Base-by-base conservation (phyloP, 331 rosid species). In the Spiraea crenata region DNA sequence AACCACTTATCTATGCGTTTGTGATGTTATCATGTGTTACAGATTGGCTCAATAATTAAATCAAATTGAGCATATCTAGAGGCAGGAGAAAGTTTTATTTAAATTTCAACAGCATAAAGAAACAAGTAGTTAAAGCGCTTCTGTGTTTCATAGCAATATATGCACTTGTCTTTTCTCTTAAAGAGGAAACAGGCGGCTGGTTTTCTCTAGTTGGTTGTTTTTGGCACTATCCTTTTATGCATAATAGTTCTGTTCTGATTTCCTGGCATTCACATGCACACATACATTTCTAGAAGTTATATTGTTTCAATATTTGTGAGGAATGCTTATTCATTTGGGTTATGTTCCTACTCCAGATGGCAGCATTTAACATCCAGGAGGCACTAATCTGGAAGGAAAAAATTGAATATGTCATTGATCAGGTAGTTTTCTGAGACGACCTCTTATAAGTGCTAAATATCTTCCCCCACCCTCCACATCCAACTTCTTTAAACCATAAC, bases 341-440 rank as follows among this genome's bases (percentile, higher is more conserved):
- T 5, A 66, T 75, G 52, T 88, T 82, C 61, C 42, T 79, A 64
- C 66, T 69, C 67, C 85, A 95, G 99, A 91, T 95, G 99, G 99
- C 99, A 34, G 99, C 99, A 69, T 95, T 91, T 81, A 95, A 95
- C 82, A 95, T 95, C 81, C 99, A 91, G 82, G 99, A 95, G 87
- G 96, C 99, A 79, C 89, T 89, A 68, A 20, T 85, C 38, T 95
- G 99, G 99, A 95, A 85, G 82, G 98, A 91, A 75, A 95, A 91
- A 77, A 88, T 95, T 70, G 96, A 89, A 81, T 72, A 81, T 76
- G 99, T 89, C 52, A 95, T 95, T 84, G 99, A 95, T 85, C 93
- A 86, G 96, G 99, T 91, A 66, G 75, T 74, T 74, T 74, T 71
- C 69, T 44, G 38, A 51, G 40, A 66, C 51, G 47, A 17, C 17